These are phyloP conservation scores for Pterocarpus macrocarpus DNA, from an alignment of 306 rosid genomes.

Conservation along the genomic window DNA sequence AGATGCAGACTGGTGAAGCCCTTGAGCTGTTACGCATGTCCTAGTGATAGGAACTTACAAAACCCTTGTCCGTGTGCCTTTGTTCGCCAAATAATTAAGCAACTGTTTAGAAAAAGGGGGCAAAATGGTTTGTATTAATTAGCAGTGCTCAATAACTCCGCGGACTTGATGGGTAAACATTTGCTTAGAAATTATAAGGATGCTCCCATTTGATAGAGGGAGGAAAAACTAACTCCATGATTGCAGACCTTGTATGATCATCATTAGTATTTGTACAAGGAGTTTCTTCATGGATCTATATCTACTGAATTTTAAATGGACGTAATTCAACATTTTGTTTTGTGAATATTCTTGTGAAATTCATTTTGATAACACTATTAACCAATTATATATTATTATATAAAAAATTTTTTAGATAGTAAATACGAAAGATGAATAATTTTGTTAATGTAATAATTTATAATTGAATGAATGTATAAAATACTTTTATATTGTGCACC, in stretches of 20 bases:
- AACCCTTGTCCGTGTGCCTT: not conserved
- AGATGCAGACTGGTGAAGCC: constrained; percentile 58
- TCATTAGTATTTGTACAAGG: too few relatives aligned
- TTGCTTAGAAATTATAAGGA: not conserved
- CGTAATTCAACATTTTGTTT: not conserved
- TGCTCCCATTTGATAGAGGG: not conserved
- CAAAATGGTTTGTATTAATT: too few relatives aligned
- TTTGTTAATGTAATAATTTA: too few relatives aligned
- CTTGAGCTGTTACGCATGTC: constrained; percentile 48
- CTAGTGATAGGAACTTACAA: not conserved
- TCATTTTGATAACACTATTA: too few relatives aligned
- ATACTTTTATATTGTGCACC: too few relatives aligned
- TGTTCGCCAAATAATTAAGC: constrained; percentile 10
- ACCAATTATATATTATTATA: too few relatives aligned
- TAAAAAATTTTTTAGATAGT: too few relatives aligned
- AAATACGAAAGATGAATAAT: too few relatives aligned
- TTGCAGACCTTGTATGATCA: not conserved
- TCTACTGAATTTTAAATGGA: not conserved
- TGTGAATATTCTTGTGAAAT: not conserved
- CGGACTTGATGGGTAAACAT: not conserved
- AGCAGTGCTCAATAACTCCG: not conserved
- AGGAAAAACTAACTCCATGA: not conserved
- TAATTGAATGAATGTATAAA: too few relatives aligned
- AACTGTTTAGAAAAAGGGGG: not conserved
- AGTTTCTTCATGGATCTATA: not conserved